Percentiles rank a stretch among this genome's conserved stretches.
These are phyloP conservation scores for Arctium lappa DNA, from an alignment of 129 eudicot species.

Conservation along the genomic window DNA sequence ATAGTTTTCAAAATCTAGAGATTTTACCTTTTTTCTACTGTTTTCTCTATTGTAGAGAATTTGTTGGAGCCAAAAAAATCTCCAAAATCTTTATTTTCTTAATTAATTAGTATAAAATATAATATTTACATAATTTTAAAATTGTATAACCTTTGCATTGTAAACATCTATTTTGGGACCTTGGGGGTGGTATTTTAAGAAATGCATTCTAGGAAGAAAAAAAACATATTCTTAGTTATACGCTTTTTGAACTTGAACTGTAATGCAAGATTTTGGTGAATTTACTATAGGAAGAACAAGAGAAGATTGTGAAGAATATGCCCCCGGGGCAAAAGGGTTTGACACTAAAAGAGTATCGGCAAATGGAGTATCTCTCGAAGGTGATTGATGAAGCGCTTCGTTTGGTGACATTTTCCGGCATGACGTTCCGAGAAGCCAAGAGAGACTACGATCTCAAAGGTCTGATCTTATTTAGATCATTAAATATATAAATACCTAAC, in stretches of 20 bases:
- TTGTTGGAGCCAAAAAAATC: too few species aligned
- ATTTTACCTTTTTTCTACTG: too few species aligned
- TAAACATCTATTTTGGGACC: too few species aligned
- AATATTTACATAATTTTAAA: too few species aligned
- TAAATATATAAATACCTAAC: neutral
- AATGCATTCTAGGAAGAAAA: neutral
- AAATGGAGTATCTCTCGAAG: slow-evolving; percentile 86
- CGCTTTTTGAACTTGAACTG: neutral
- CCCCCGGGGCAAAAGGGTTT: slow-evolving; percentile 63
- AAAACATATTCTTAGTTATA: neutral
- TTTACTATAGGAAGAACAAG: slow-evolving; percentile 69
- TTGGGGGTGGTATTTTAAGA: neutral
- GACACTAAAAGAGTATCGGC: slow-evolving; percentile 61
- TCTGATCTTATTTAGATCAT: slow-evolving; percentile 10
- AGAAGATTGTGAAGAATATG: slow-evolving; percentile 59
- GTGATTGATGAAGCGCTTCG: slow-evolving; percentile 96
- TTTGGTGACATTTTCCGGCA: slow-evolving; percentile 62
- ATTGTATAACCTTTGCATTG: too few species aligned
- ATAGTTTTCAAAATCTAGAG: too few species aligned
- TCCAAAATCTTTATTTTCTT: too few species aligned
- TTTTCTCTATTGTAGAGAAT: too few species aligned
- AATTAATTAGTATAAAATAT: too few species aligned
- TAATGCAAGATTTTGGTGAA: neutral
- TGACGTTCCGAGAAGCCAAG: slow-evolving; percentile 79
- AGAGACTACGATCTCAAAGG: slow-evolving; percentile 60